phyloP scores from a whole-genome alignment of 2,329 filamentous ascomycete species.

The Cadophora luteo-olivacea region DNA sequence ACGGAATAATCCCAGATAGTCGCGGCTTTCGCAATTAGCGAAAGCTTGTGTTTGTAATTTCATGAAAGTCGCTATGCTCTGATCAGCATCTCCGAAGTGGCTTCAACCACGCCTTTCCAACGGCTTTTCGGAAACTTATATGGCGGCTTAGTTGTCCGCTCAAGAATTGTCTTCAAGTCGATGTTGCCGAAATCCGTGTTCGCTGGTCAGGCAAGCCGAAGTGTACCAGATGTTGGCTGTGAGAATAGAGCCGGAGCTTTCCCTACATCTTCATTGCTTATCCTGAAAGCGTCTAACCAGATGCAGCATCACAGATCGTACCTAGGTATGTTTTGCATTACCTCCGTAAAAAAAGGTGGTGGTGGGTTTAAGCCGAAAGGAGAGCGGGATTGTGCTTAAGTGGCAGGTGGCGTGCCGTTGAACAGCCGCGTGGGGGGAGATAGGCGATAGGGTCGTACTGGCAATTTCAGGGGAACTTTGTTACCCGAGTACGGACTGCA shows the following conservation, averaged over 20 bases:
- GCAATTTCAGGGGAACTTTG: slow-evolving; percentile 7
- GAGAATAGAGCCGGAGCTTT: background rate
- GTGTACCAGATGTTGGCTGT: background rate
- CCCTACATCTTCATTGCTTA: background rate
- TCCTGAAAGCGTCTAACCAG: background rate
- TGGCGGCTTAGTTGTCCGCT: background rate
- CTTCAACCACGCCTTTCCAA: background rate
- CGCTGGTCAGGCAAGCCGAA: background rate
- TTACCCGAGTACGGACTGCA: slow-evolving; percentile 9
- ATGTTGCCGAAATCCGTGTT: background rate
- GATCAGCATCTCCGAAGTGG: background rate
- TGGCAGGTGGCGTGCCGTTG: background rate
- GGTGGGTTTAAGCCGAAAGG: background rate
- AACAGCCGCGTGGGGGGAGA: background rate
- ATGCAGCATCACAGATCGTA: background rate
- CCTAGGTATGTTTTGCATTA: background rate
- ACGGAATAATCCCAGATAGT: too few relatives aligned
- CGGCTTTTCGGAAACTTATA: background rate
- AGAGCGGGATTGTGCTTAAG: background rate
- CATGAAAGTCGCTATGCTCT: background rate
- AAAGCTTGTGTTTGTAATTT: background rate
- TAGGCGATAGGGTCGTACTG: background rate
- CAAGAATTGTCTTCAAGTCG: background rate
- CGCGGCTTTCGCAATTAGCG: background rate
- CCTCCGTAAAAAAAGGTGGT: background rate